Conservation (phyloP, 495 filamentous ascomycete species). For the Podospora pseudocomata region DNA sequence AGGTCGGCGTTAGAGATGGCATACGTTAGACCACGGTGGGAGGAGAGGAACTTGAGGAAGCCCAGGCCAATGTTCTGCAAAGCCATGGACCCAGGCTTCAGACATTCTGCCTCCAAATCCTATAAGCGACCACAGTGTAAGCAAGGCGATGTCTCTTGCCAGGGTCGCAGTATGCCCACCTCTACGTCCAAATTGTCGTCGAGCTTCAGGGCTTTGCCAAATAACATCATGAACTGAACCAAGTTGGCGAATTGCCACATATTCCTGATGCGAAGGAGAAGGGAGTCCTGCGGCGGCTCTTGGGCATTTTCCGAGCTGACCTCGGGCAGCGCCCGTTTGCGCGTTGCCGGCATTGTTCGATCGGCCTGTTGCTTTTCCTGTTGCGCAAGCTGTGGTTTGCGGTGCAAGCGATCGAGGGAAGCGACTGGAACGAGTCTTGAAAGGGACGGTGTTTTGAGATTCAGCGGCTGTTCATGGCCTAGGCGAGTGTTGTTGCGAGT, state of each 20-base stretch:
- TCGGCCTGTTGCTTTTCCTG: slow-evolving; percentile 1
- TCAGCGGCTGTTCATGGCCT: neutral
- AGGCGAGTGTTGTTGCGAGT: neutral
- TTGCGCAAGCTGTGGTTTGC: neutral
- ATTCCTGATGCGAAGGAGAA: slow-evolving; percentile 71
- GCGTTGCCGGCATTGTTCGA: slow-evolving; percentile 47
- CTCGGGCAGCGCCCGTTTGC: slow-evolving; percentile 73
- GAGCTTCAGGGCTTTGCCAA: slow-evolving; percentile 83
- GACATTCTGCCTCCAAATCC: slow-evolving; percentile 86
- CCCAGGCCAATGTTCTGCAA: slow-evolving; percentile 81
- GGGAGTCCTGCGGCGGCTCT: slow-evolving; percentile 20
- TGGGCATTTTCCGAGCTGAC: slow-evolving; percentile 42
- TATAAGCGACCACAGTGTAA: slow-evolving; percentile 34
- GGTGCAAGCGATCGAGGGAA: neutral
- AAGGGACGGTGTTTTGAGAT: neutral
- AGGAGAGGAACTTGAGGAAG: slow-evolving; percentile 88
- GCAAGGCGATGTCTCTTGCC: neutral
- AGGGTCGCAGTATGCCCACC: slow-evolving; percentile 47
- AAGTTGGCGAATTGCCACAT: slow-evolving; percentile 95
- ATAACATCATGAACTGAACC: slow-evolving; percentile 87
- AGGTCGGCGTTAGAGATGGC: slow-evolving; percentile 32
- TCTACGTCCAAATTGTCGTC: slow-evolving; percentile 83
- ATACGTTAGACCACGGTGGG: slow-evolving; percentile 86
- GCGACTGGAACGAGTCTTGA: neutral
- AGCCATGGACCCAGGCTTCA: slow-evolving; percentile 71